A percentile compares a stretch with the other conserved stretches of the same genome.
phyloP scores from a whole-genome alignment of 805 yeast genomes.

The Yarrowia bubula region DNA sequence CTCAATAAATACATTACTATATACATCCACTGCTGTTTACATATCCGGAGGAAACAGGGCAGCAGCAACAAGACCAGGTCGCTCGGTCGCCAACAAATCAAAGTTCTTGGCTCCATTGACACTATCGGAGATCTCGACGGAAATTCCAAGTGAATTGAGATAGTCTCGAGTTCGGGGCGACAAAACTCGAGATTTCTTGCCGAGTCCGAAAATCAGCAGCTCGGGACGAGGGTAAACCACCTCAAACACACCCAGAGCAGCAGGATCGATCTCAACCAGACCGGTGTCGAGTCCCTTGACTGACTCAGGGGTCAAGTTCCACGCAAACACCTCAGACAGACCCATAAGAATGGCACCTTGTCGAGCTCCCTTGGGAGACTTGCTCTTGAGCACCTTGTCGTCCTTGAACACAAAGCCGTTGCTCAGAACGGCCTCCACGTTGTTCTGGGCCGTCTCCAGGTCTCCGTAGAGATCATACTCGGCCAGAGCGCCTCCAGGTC shows the following conservation, averaged over 20 bases:
- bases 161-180: constrained; percentile 52
- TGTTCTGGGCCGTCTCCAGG: constrained; percentile 48
- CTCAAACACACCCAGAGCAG: constrained; percentile 50
- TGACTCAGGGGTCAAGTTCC: constrained; percentile 44
- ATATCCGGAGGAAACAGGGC: constrained; percentile 67
- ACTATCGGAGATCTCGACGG: constrained; percentile 65
- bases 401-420: constrained; percentile 62
- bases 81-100: constrained; percentile 74
- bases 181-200: constrained; percentile 60
- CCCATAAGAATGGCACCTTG: constrained; percentile 39
- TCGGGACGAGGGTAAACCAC: constrained; percentile 76
- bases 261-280: constrained; percentile 51
- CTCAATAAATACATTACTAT: constrained; percentile 21
- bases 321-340: constrained; percentile 55
- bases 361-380: constrained; percentile 37
- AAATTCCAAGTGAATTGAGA: constrained; percentile 62
- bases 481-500: constrained; percentile 36
- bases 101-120: constrained; percentile 63
- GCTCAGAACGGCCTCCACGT: constrained; percentile 49
- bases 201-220: constrained; percentile 68
- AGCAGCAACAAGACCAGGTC: constrained; percentile 73
- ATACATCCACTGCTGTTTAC: constrained; percentile 33
- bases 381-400: constrained; percentile 46
- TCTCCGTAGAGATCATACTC: constrained; percentile 49
- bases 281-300: constrained; percentile 51